Conservation (phyloP, 805 yeast genomes). For the Myxozyma geophila region DNA sequence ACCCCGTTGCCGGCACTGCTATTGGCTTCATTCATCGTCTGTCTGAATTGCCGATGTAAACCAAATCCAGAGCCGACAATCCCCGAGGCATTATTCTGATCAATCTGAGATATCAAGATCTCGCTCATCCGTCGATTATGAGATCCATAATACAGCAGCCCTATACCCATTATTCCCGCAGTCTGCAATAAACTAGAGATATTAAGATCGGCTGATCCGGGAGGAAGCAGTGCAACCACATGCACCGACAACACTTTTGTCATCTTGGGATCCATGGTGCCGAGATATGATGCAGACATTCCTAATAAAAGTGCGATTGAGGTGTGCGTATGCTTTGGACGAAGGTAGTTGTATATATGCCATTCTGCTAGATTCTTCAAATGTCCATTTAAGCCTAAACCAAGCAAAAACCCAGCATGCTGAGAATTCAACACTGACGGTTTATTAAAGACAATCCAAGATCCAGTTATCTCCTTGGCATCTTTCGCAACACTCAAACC, state of each 20-base stretch:
- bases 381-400: constrained; percentile 91
- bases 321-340: constrained; percentile 82
- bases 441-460: constrained; percentile 89
- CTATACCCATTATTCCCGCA: constrained; percentile 90
- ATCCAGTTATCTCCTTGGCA: constrained; percentile 74
- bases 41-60: neutral
- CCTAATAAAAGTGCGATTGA: constrained; percentile 89
- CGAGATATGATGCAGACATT: constrained; percentile 84
- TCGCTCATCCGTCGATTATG: constrained; percentile 88
- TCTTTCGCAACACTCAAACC: constrained; percentile 76
- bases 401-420: constrained; percentile 94
- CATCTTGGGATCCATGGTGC: constrained; percentile 82
- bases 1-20: neutral
- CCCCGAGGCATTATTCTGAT: constrained; percentile 31
- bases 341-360: constrained; percentile 92
- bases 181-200: constrained; percentile 83
- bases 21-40: neutral
- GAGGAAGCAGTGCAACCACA: constrained; percentile 86
- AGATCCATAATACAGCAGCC: constrained; percentile 74
- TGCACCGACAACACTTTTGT: constrained; percentile 93
- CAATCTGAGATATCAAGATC: constrained; percentile 69
- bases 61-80: neutral
- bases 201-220: constrained; percentile 86
- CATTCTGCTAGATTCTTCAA: constrained; percentile 84
- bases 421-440: constrained; percentile 75